Evolutionary conservation across 768 basidiomycete genomes (phyloP).

Genomic region (Mycena crocata): DNA sequence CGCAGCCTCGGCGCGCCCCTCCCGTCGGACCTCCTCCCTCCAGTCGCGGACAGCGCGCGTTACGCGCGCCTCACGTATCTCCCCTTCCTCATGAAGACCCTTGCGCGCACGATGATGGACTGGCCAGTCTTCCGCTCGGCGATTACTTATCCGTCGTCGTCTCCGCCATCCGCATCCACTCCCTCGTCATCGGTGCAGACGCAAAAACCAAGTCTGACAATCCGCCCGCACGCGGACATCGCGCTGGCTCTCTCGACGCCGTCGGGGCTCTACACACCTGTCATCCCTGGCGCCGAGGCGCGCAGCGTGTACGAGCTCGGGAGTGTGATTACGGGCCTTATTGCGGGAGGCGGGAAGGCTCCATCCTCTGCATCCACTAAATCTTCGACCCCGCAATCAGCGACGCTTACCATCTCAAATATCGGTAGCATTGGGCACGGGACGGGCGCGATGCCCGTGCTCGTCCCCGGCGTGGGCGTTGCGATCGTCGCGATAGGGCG

Average conservation of each 20-base stretch:
- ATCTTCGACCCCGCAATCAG: too few relatives aligned
- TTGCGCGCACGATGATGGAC: slow-evolving; percentile 81
- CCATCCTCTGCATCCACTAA: too few relatives aligned
- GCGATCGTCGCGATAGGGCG: slow-evolving; percentile 35
- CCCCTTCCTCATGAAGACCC: slow-evolving; percentile 85
- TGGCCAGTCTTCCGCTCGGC: slow-evolving; percentile 89
- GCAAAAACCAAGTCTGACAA: slow-evolving; percentile 74
- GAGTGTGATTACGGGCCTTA: slow-evolving; percentile 68
- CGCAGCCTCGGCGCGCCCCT: slow-evolving; percentile 49
- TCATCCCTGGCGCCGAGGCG: slow-evolving; percentile 65
- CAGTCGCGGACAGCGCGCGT: slow-evolving; percentile 56
- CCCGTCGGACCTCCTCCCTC: slow-evolving; percentile 51
- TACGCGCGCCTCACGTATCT: slow-evolving; percentile 83
- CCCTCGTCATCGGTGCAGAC: not conserved
- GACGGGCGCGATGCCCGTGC: slow-evolving; percentile 77
- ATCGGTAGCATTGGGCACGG: slow-evolving; percentile 82
- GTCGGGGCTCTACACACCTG: slow-evolving; percentile 87
- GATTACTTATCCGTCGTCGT: slow-evolving; percentile 59
- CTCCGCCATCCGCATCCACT: slow-evolving; percentile 44
- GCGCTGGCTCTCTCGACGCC: slow-evolving; percentile 82
- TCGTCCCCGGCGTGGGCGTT: slow-evolving; percentile 81
- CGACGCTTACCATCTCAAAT: slow-evolving; percentile 85
- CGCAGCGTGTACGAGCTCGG: slow-evolving; percentile 71
- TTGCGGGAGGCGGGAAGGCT: slow-evolving; percentile 45
- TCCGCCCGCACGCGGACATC: slow-evolving; percentile 83